Evolutionary conservation across 2,329 filamentous ascomycete species (phyloP).

Genomic region (Fusarium subtropicale): DNA sequence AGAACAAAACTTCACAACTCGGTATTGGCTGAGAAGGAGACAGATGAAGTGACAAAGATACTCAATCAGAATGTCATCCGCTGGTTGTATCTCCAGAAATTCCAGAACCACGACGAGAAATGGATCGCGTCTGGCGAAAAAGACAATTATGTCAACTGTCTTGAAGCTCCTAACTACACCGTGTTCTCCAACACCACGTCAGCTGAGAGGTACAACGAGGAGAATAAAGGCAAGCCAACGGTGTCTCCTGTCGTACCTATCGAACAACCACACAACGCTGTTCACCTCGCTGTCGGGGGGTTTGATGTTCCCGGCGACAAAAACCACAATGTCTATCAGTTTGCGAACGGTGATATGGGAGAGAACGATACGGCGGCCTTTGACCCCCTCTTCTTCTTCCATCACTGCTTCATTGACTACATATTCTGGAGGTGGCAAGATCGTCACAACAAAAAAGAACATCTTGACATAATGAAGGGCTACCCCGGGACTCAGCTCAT

Average conservation of each 20-base stretch:
- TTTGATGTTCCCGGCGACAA: not conserved
- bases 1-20: not conserved
- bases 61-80: not conserved
- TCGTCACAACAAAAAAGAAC: not conserved
- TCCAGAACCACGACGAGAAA: not conserved
- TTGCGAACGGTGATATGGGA: not conserved
- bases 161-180: not conserved
- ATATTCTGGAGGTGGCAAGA: not conserved
- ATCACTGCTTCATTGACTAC: not conserved
- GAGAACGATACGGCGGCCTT: not conserved
- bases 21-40: not conserved
- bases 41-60: not conserved
- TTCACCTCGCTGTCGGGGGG: not conserved
- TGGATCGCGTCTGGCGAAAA: not conserved
- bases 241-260: not conserved
- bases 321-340: not conserved
- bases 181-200: not conserved
- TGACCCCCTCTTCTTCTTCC: not conserved
- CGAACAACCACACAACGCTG: not conserved
- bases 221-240: not conserved
- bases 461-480: not conserved
- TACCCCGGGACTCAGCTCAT: not conserved
- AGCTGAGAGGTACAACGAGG: not conserved
- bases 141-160: not conserved
- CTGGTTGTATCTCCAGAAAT: not conserved